phyloP scores from a whole-genome alignment of 2,329 filamentous ascomycete genomes.

The Fusarium kyushuense region DNA sequence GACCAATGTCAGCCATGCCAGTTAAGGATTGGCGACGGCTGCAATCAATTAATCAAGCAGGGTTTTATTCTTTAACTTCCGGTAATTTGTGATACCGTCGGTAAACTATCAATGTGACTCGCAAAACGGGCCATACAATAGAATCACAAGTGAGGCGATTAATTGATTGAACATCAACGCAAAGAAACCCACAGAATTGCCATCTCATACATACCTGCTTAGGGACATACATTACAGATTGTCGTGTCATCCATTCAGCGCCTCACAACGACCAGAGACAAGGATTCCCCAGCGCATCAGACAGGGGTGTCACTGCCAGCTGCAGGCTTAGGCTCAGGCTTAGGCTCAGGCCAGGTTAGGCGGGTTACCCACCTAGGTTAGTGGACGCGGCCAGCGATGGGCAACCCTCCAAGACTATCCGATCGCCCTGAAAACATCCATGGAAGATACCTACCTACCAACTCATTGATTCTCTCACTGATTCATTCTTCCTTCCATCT shows the following conservation, averaged over 20 bases:
- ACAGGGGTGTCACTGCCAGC: conserved; percentile 1
- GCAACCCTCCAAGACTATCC: conserved; percentile 9
- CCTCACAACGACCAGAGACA: conserved; percentile 39
- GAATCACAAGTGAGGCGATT: conserved; percentile 7
- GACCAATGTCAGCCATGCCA: not conserved
- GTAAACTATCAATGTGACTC: not conserved
- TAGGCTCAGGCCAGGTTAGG: not conserved
- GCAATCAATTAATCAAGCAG: conserved; percentile 9
- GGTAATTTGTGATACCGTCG: not conserved
- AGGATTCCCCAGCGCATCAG: conserved; percentile 47
- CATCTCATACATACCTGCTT: conserved; percentile 10
- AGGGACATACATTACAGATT: not conserved
- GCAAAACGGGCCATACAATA: too few species aligned
- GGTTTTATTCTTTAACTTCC: conserved; percentile 7
- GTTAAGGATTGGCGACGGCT: conserved; percentile 7
- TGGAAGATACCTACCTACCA: conserved; percentile 5
- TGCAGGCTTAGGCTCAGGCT: conserved; percentile 1
- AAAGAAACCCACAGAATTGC: conserved; percentile 9
- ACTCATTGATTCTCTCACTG: not conserved
- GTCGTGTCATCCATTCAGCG: conserved; percentile 41
- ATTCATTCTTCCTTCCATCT: not conserved
- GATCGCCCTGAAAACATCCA: conserved; percentile 34
- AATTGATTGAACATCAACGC: not conserved
- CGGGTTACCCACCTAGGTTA: not conserved
- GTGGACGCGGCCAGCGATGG: conserved; percentile 2